phyloP scores from a whole-genome alignment of 164 flowering plant species.

The Euptelea pleiosperma region DNA sequence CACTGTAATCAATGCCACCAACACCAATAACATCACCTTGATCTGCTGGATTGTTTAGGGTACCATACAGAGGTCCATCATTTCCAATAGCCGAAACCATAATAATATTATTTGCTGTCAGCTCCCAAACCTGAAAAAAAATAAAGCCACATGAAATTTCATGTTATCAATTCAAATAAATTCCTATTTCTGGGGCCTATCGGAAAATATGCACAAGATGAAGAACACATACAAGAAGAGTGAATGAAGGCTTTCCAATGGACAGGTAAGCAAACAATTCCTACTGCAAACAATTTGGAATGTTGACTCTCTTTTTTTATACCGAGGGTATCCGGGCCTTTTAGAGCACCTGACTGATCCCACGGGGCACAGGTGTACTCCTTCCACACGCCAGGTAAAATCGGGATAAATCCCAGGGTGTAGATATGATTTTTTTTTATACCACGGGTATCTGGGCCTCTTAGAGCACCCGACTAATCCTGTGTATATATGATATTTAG shows the following conservation, averaged over 20 bases:
- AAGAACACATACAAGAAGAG: neutral
- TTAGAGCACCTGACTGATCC: no score
- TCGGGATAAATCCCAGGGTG: no score
- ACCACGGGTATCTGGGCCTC: no score
- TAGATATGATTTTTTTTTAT: no score
- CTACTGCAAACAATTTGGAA: no score
- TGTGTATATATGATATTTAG: no score
- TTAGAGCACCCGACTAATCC: no score
- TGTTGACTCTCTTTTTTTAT: no score
- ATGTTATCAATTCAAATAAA: neutral
- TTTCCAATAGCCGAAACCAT: constrained; percentile 99
- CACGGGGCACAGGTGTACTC: no score
- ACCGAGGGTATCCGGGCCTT: no score
- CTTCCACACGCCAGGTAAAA: no score
- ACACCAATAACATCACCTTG: constrained; percentile 99
- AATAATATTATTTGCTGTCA: constrained; percentile 92
- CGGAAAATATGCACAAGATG: neutral
- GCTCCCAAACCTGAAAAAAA: constrained; percentile 82
- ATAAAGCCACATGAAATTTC: constrained; percentile 5
- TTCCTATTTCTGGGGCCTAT: neutral
- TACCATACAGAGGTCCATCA: constrained; percentile 99
- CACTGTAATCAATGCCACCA: constrained; percentile 96
- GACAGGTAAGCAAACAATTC: neutral
- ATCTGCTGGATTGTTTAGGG: constrained; percentile 97
- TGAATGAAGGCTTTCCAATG: neutral